Evolutionary conservation across 768 basidiomycete species (phyloP).

Genomic region (Cyclocybe aegerita): DNA sequence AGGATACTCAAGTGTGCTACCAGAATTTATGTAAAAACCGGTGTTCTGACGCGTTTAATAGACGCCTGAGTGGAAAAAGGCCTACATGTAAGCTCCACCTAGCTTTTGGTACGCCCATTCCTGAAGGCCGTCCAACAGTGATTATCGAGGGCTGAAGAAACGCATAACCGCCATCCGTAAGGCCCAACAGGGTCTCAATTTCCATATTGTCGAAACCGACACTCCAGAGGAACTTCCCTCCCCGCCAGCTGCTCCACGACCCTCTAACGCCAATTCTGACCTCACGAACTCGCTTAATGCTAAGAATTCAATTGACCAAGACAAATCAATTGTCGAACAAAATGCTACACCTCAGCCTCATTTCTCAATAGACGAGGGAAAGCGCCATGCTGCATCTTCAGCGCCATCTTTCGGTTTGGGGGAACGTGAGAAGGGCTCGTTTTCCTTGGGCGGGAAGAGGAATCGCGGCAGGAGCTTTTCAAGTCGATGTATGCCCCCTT

Average conservation of each 20-base stretch:
- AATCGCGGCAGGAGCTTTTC: conserved; percentile 1
- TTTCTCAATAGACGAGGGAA: neutral
- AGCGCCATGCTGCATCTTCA: neutral
- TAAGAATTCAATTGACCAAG: neutral
- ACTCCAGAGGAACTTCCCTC: conserved; percentile 13
- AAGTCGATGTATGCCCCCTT: conserved; percentile 6
- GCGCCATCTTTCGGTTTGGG: neutral
- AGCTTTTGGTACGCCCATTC: neutral
- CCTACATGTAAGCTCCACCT: conserved; percentile 50
- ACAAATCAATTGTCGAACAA: neutral
- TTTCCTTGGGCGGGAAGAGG: neutral
- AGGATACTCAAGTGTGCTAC: conserved; percentile 58
- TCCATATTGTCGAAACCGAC: conserved; percentile 17
- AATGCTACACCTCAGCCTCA: too few relatives aligned
- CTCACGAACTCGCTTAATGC: neutral
- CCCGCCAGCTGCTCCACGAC: conserved; percentile 11
- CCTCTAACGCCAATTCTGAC: conserved; percentile 13
- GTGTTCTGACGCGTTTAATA: conserved; percentile 22
- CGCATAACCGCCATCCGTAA: conserved; percentile 56
- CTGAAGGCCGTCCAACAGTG: conserved; percentile 38
- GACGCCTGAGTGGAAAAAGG: conserved; percentile 76
- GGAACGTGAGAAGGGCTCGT: neutral
- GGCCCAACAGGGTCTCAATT: conserved; percentile 27
- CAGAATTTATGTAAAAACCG: neutral
- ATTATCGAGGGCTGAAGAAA: conserved; percentile 73